Evolutionary conservation across 2,329 filamentous ascomycete species (phyloP).

Genomic region (Pestalotiopsis sp.): DNA sequence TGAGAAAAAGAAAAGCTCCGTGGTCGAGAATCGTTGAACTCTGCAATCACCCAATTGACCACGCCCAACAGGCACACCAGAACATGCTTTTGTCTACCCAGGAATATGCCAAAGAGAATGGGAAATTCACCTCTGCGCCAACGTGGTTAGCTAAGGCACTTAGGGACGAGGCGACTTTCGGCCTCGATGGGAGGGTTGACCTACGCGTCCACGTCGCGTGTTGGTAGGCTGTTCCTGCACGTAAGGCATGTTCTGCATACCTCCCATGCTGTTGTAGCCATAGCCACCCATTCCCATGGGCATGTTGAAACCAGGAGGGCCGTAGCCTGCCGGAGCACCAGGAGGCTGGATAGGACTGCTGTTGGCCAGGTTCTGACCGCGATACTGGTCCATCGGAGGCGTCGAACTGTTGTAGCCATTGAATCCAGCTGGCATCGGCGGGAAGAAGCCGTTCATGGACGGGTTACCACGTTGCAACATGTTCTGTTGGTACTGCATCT

Average conservation of each 20-base stretch:
- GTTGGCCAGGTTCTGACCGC: constrained; percentile 51
- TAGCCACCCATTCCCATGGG: constrained; percentile 32
- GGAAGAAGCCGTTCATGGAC: constrained; percentile 59
- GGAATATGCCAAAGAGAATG: constrained; percentile 4
- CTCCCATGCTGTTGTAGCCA: constrained; percentile 43
- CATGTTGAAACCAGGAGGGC: constrained; percentile 34
- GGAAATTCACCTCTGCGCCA: constrained; percentile 29
- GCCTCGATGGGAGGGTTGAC: constrained; percentile 38
- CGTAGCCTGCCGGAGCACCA: constrained; percentile 31
- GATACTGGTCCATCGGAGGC: constrained; percentile 57
- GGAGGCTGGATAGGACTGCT: constrained; percentile 53
- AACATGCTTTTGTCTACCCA: constrained; percentile 7
- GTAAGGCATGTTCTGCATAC: constrained; percentile 53
- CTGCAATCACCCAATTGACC: neutral
- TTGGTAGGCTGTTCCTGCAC: constrained; percentile 59
- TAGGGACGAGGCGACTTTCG: constrained; percentile 33
- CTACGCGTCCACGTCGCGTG: constrained; percentile 60
- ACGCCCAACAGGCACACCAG: neutral
- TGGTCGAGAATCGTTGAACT: neutral
- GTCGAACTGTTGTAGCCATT: constrained; percentile 51
- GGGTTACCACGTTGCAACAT: constrained; percentile 56
- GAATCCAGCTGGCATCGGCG: constrained; percentile 57
- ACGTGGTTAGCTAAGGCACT: constrained; percentile 26
- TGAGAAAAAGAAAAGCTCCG: constrained; percentile 1
- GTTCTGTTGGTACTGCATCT: constrained; percentile 60